Percentiles rank a stretch among this genome's conserved stretches.
These are phyloP conservation scores for Calvatia gigantea DNA, from an alignment of 768 basidiomycete species.

Conservation along the genomic window DNA sequence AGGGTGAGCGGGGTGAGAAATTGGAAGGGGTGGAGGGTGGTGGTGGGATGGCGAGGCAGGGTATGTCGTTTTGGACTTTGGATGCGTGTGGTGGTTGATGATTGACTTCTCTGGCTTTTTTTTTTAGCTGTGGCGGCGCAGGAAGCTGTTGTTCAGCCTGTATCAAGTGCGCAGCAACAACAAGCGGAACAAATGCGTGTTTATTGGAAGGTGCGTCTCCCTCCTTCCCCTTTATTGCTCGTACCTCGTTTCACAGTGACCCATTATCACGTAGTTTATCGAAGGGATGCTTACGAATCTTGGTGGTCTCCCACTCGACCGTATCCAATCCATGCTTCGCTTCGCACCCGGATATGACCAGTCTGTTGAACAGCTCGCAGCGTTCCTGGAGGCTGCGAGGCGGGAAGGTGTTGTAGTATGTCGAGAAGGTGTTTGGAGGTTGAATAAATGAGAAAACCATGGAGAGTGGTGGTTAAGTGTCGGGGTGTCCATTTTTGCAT, in stretches of 20 bases:
- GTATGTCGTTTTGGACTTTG: background rate
- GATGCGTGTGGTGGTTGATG: background rate
- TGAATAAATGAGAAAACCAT: conserved; percentile 32
- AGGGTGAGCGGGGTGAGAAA: too few species aligned
- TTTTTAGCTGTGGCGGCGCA: conserved; percentile 14
- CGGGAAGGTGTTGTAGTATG: conserved; percentile 72
- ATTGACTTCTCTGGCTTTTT: background rate
- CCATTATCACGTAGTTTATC: conserved; percentile 72
- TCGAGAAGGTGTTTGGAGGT: conserved; percentile 69
- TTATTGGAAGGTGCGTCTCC: conserved; percentile 68
- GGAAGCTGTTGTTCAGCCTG: conserved; percentile 35
- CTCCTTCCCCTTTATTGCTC: background rate
- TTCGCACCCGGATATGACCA: conserved; percentile 82
- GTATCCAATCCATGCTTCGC: conserved; percentile 88
- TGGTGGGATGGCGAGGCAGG: background rate
- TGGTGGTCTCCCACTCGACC: conserved; percentile 66
- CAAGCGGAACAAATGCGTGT: conserved; percentile 84
- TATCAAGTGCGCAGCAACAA: conserved; percentile 63
- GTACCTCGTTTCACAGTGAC: conserved; percentile 9
- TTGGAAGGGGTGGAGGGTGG: conserved; percentile 41
- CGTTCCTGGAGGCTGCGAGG: conserved; percentile 78
- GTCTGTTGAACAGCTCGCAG: conserved; percentile 71
- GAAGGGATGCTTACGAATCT: conserved; percentile 91
- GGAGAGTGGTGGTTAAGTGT: too few species aligned
- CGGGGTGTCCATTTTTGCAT: too few species aligned